Evolutionary conservation across 2,329 filamentous ascomycete species (phyloP), one percentile per base, ranked within the genome.

Genomic region (Diplodia seriata): DNA sequence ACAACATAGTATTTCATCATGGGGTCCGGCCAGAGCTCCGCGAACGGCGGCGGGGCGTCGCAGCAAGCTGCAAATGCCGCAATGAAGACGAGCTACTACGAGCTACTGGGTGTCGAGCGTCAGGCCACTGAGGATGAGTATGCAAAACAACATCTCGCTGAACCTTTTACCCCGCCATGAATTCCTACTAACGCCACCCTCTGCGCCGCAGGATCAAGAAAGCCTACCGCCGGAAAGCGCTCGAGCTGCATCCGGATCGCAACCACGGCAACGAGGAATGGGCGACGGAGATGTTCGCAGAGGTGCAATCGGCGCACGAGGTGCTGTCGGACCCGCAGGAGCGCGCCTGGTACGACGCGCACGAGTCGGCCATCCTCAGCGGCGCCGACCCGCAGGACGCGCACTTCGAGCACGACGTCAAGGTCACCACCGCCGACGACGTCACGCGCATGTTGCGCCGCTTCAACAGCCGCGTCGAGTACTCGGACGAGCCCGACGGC

Each of bases 291-390:
- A 88, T 90, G 64, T 99, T 99, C 77, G 93, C 95, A 61, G 93
- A 97, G 76, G 86, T 98, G 33, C 94, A 97, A 78, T 87, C 93
- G 43, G 95, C 95, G 56, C 97, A 99, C 77, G 93, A 98, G 78
- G 88, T 99, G n/a, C 86, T 99, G 1, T 97, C 94, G 1, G 95
- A 99, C 77, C 89, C 93, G 12, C 94, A 99, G 77, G 95, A 99
- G 78, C 89, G 95, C 73, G 91, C 94, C 38, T 99, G 95, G 95
- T 99, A 99, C 81, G 94, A 99, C 80, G 93, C 93, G 2, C 95
- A 99, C 76, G 90, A 93, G 69, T 90, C 93, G 72, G 89, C 91
- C 62, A 96, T 98, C 70, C 82, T 98, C 70, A 87, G 89, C 66
- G 82, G 83, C 38, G 82, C 79, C 31, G 79, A 69, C 71, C 79